Conservation (phyloP, 331 rosid genomes). For the Acacia concinna region DNA sequence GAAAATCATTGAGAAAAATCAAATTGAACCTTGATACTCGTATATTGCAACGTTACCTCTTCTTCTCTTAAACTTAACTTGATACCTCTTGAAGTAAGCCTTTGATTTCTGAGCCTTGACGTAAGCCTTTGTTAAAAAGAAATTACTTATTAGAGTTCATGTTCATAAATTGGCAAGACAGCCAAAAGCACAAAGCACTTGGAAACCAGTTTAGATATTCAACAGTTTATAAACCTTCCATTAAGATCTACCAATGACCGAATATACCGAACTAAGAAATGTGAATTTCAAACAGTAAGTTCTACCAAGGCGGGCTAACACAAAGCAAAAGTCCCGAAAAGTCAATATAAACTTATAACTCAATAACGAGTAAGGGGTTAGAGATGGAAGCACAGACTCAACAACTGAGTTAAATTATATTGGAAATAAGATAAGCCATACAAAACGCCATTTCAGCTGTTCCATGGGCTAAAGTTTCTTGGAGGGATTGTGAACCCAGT, state of each 20-base stretch:
- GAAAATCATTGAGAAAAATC: background rate
- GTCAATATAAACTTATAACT: background rate
- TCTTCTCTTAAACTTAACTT: conserved; percentile 77
- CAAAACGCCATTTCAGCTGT: background rate
- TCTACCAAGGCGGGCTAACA: background rate
- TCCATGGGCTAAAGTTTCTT: background rate
- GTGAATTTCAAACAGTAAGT: background rate
- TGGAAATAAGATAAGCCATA: background rate
- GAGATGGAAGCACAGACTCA: background rate
- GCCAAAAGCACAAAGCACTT: background rate
- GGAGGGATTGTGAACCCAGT: too few species aligned
- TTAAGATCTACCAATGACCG: background rate
- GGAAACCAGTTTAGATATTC: background rate
- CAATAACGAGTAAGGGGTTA: background rate
- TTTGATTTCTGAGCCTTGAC: conserved; percentile 59
- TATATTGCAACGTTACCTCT: conserved; percentile 43
- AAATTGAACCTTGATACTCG: background rate
- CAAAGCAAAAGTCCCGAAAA: background rate
- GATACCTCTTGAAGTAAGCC: conserved; percentile 70
- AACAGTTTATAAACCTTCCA: background rate
- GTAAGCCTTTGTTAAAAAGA: conserved; percentile 35
- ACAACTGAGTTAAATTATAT: background rate
- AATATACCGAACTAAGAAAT: background rate
- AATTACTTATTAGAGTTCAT: background rate
- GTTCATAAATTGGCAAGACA: background rate